Base-by-base conservation (phyloP, 2,329 filamentous ascomycete genomes). In the Fusarium nurragi region DNA sequence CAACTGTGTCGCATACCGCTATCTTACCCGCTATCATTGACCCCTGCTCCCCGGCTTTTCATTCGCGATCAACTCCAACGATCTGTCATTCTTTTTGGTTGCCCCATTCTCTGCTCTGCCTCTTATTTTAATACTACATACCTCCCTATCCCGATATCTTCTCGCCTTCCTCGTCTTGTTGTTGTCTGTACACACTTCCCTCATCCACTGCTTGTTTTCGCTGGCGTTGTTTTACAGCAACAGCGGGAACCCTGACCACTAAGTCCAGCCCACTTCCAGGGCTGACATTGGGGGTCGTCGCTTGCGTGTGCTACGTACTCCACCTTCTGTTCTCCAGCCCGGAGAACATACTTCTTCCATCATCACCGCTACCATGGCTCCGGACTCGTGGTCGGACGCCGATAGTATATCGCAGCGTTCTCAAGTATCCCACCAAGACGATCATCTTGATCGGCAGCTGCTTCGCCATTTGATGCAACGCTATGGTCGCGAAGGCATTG, bases 401-500 rank as follows among this genome's bases (percentile, higher is more conserved):
- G 75, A 76, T 52, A 73, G 69, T 64, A 60, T 70, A 60, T 70
- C 74, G 32, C 70, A 75, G 54, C 68, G 68, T 48, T 70, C 69
- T n/a, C 54, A 54, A 30, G 54, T 64, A 56, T 67, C 69, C 30
- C 67, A 72, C 26, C 71, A 73, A 28, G 70, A 73, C 41, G 68
- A 70, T 54, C 58, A 55, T n/a, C 69, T 77, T 34, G 75, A 77
- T 54, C 74, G 74, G 12, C 75, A 77, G 50, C 67, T 77, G 46
- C 73, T 77, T 30, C 73, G 75, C 28, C 75, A 77, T 65, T 71
- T 77, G 10, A 70, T 77, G 68, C 67, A 60, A 49, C 72, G 72
- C 41, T 77, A 77, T 54, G 71, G 73, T 28, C 71, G 68, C 23
- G 74, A 77, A n/a, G 74, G 74, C 37, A 59, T 77, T 22, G 68